Evolutionary conservation across 2,329 filamentous ascomycete genomes (phyloP), one percentile per base, ranked within the genome.

Genomic region (Scopulariopsis brevicaulis): DNA sequence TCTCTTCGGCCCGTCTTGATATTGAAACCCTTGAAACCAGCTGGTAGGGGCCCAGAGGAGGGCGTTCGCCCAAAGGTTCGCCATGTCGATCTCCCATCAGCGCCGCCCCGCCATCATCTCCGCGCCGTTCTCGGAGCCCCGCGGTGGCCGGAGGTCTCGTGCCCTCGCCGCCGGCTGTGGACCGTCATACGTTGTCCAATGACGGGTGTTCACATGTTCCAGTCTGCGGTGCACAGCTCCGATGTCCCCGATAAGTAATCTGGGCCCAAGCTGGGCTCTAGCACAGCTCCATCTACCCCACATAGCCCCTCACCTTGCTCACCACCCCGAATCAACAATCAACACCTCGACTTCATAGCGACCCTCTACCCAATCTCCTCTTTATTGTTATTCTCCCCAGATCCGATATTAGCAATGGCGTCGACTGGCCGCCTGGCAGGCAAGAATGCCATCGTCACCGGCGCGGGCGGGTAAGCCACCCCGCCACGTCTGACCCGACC

Each of bases 391-490:
- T 46, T 14, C 40, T 18, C 40, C n/a, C 8, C 18, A 40, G 18
- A 46, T n/a, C 40, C 40, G 7, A 10, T 4, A 37, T 15, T 8
- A 15, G 50, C 14, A 53, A 70, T 69, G 67, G 64, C 64, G 24
- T 62, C 65, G 40, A 65, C 68, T 55, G 80, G 80, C 64, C 80
- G 81, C 66, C 73, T 84, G 25, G 73, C 76, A 46, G 81, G 80
- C 70, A 84, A 84, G 72, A 84, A 83, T 68, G 78, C 80, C 69
- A 70, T 96, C 69, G 81, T 96, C 73, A 96, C 90, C 58, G 90
- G 90, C 68, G 90, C 87, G 63, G 90, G 85, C 66, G 89, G 90
- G 90, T 95, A 81, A 73, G 84, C 75, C 14, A 14, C 2, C 10
- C 14, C 18, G 15, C 40, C 14, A 46, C 54, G 40, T 37, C 22